Conservation (phyloP, 2,329 filamentous ascomycete genomes). For the Phaeosphaeria sp. region DNA sequence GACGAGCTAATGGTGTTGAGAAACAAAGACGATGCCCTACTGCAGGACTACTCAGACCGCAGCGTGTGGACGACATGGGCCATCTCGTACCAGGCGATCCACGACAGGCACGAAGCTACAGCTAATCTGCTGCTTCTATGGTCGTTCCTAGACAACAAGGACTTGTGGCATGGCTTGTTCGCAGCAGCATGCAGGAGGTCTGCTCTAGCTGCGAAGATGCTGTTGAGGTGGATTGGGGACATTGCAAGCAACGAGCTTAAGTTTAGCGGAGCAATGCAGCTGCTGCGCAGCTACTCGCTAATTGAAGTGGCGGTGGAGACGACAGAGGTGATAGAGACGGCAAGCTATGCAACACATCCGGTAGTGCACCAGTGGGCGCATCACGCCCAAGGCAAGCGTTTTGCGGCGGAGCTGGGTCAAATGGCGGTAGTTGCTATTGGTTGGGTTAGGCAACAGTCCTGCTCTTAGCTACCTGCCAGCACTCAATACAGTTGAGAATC, state of each 20-base stretch:
- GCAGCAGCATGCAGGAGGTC: conserved; percentile 10
- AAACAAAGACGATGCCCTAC: conserved; percentile 11
- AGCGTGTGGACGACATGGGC: conserved; percentile 42
- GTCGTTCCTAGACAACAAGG: conserved; percentile 32
- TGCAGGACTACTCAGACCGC: conserved; percentile 30
- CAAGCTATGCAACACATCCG: conserved; percentile 25
- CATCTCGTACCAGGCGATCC: conserved; percentile 38
- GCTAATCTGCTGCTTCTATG: conserved; percentile 37
- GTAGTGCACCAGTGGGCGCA: no score
- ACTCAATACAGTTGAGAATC: conserved; percentile 1
- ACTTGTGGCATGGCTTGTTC: conserved; percentile 36
- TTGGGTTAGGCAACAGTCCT: conserved; percentile 16
- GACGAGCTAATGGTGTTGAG: conserved; percentile 26
- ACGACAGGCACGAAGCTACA: conserved; percentile 20
- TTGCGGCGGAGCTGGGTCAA: conserved; percentile 14
- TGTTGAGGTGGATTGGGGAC: conserved; percentile 20
- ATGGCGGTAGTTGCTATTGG: conserved; percentile 19
- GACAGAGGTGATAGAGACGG: no score
- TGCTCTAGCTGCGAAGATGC: conserved; percentile 5
- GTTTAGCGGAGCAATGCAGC: conserved; percentile 24
- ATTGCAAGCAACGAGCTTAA: conserved; percentile 18
- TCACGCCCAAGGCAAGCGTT: conserved; percentile 19
- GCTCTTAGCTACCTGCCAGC: background rate
- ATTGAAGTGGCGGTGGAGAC: conserved; percentile 22
- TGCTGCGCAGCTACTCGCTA: conserved; percentile 35